These are phyloP conservation scores for Setaria viridis DNA, from an alignment of 202 grass and related monocot genomes.

Conservation along the genomic window DNA sequence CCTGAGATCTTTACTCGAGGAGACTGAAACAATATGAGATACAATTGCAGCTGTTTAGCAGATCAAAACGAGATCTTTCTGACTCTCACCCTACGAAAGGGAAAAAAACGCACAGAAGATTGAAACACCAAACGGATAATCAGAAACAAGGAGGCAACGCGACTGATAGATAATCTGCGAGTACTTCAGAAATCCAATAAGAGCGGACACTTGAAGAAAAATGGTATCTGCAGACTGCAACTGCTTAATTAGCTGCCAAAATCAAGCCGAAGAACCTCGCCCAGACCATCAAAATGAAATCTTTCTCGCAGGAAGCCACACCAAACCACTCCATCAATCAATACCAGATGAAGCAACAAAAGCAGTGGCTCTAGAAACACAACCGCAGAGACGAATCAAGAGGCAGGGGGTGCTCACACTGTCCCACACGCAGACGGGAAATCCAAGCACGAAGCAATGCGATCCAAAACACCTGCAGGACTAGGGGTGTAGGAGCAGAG, in stretches of 20 bases:
- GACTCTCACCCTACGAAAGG: slow-evolving; percentile 9
- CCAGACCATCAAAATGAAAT: slow-evolving; percentile 50
- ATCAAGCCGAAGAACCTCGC: slow-evolving; percentile 33
- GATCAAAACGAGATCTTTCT: slow-evolving; percentile 57
- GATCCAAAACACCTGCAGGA: slow-evolving; percentile 25
- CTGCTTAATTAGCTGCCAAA: slow-evolving; percentile 32
- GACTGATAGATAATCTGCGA: neutral
- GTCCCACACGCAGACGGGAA: slow-evolving; percentile 27
- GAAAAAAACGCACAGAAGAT: neutral
- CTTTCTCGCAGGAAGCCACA: slow-evolving; percentile 43
- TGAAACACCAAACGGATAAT: slow-evolving; percentile 15
- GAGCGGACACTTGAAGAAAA: slow-evolving; percentile 4
- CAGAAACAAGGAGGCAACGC: neutral
- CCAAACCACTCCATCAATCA: slow-evolving; percentile 33
- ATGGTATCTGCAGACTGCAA: neutral
- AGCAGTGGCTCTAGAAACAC: slow-evolving; percentile 6
- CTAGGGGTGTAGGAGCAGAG: slow-evolving; percentile 43
- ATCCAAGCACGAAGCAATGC: slow-evolving; percentile 35
- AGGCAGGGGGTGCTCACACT: slow-evolving; percentile 42
- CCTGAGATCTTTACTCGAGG: slow-evolving; percentile 20
- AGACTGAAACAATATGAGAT: slow-evolving; percentile 27
- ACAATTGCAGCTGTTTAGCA: slow-evolving; percentile 34
- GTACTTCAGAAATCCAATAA: slow-evolving; percentile 1
- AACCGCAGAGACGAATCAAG: slow-evolving; percentile 32
- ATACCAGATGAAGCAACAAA: slow-evolving; percentile 47